Evolutionary conservation across 768 basidiomycete species (phyloP).

Genomic region (Mycena olivaceomarginata): DNA sequence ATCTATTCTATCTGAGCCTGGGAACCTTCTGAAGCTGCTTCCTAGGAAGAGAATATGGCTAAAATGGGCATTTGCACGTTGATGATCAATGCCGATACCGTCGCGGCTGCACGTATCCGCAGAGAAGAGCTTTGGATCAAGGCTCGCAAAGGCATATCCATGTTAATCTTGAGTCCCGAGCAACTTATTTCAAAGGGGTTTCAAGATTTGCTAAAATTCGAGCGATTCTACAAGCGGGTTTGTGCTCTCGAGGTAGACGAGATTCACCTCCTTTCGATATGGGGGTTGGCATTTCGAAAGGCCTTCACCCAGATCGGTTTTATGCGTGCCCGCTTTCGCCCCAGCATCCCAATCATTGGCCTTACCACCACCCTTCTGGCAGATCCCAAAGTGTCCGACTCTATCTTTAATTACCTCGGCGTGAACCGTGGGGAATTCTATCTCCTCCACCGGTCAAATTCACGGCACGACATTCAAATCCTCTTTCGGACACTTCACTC

Average conservation of each 20-base stretch:
- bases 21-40: too few species aligned
- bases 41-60: too few species aligned
- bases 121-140: neutral
- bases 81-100: too few species aligned
- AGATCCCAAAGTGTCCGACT: neutral
- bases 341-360: neutral
- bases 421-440: too few species aligned
- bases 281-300: neutral
- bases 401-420: neutral
- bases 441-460: neutral
- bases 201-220: neutral
- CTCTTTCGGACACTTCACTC: neutral
- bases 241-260: too few species aligned
- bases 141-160: neutral
- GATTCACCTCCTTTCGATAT: neutral
- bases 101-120: too few species aligned
- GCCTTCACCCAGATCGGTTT: too few species aligned
- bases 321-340: neutral
- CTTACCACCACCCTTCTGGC: neutral
- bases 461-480: neutral
- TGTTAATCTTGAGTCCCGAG: slow-evolving; percentile 45
- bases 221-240: neutral
- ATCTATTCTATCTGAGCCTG: too few species aligned
- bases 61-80: too few species aligned
- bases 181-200: too few species aligned